Evolutionary conservation across 2,329 filamentous ascomycete genomes (phyloP).

Genomic region (Cladosporium oxysporum): DNA sequence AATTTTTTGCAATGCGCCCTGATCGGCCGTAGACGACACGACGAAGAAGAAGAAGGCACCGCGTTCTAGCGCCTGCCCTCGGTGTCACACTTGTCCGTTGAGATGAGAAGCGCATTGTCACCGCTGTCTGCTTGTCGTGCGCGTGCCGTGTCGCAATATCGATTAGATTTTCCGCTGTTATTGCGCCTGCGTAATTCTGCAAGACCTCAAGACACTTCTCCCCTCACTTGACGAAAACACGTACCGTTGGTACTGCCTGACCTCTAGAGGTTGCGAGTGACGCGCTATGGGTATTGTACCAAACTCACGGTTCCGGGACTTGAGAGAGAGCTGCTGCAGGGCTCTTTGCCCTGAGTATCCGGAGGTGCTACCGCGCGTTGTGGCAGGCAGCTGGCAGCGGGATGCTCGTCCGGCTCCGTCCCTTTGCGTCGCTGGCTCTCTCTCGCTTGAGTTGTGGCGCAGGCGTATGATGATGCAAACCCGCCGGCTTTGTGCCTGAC

Average conservation of each 20-base stretch:
- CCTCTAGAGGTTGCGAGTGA: conserved; percentile 6
- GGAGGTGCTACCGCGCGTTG: neutral
- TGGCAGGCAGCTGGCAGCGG: neutral
- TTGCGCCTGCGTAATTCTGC: neutral
- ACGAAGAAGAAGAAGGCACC: neutral
- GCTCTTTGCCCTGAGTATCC: neutral
- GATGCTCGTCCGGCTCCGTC: neutral
- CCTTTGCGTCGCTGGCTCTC: neutral
- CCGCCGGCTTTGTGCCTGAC: neutral
- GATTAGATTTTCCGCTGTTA: neutral
- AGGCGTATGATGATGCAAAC: neutral
- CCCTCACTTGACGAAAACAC: neutral
- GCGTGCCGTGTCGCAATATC: neutral
- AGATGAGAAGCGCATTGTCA: neutral
- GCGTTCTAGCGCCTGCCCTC: neutral
- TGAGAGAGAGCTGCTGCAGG: conserved; percentile 4
- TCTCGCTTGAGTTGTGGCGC: conserved; percentile 7
- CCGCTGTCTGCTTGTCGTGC: neutral
- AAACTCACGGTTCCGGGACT: conserved; percentile 4
- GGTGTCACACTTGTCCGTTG: neutral
- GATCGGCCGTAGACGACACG: neutral
- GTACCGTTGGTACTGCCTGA: neutral
- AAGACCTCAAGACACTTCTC: neutral
- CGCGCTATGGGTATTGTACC: neutral
- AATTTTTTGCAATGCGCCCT: neutral